phyloP scores from a whole-genome alignment of 495 filamentous ascomycete genomes.

The Niebla homalea region DNA sequence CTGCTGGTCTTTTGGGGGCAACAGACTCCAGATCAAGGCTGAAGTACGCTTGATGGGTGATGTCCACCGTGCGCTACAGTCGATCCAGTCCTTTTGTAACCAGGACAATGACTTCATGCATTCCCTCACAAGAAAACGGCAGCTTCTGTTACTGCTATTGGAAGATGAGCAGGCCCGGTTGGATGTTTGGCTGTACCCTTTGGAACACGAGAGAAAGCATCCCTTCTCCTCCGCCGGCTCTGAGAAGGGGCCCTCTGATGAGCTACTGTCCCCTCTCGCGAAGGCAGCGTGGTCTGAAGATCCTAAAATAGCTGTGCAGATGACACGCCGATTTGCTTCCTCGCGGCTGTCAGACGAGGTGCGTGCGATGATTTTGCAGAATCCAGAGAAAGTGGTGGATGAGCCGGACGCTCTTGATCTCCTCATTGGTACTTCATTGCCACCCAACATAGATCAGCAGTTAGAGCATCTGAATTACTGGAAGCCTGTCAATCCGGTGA shows the following conservation, averaged over 20 bases:
- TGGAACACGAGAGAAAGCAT: slow-evolving; percentile 54
- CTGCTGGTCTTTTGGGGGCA: slow-evolving; percentile 89
- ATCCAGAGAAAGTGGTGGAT: slow-evolving; percentile 63
- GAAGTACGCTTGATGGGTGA: slow-evolving; percentile 75
- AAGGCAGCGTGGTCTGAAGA: slow-evolving; percentile 75
- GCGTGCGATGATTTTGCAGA: slow-evolving; percentile 63
- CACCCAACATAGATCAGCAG: slow-evolving; percentile 67
- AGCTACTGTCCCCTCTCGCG: slow-evolving; percentile 5
- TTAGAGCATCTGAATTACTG: slow-evolving; percentile 79
- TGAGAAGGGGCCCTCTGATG: slow-evolving; percentile 38
- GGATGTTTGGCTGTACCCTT: slow-evolving; percentile 77
- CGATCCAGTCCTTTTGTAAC: slow-evolving; percentile 41
- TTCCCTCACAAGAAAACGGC: slow-evolving; percentile 63
- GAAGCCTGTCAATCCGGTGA: slow-evolving; percentile 85
- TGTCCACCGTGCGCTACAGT: slow-evolving; percentile 48
- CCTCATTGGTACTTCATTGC: slow-evolving; percentile 62
- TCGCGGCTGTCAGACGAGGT: slow-evolving; percentile 58
- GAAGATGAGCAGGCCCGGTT: slow-evolving; percentile 77
- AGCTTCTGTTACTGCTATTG: slow-evolving; percentile 61
- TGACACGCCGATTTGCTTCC: slow-evolving; percentile 66
- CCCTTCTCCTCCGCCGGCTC: slow-evolving; percentile 27
- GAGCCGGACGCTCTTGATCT: slow-evolving; percentile 73
- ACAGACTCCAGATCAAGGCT: slow-evolving; percentile 81
- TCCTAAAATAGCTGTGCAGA: slow-evolving; percentile 70
- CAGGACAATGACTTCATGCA: slow-evolving; percentile 41